phyloP scores from a whole-genome alignment of 345 rosid species.

The Hibiscus mutabilis region DNA sequence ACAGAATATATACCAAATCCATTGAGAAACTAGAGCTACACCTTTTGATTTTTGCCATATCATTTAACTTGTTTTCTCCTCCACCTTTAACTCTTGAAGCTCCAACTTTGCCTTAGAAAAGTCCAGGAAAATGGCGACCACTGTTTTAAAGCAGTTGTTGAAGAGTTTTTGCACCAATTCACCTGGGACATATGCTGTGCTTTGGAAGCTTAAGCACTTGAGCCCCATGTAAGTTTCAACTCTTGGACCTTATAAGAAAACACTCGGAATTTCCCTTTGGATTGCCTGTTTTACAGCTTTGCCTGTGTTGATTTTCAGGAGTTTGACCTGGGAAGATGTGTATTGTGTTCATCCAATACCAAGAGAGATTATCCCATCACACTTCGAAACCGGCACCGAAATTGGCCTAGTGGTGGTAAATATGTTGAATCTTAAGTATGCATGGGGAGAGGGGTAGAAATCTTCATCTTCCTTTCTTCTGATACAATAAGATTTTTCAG shows the following conservation, averaged over 20 bases:
- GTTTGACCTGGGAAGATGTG: conserved; percentile 59
- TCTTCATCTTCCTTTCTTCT: conserved; percentile 8
- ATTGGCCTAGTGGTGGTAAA: conserved; percentile 26
- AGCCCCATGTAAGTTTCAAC: conserved; percentile 36
- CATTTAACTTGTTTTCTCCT: background rate
- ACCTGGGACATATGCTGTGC: conserved; percentile 48
- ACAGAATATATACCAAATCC: no score
- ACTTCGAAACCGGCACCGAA: conserved; percentile 8
- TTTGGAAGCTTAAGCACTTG: conserved; percentile 46
- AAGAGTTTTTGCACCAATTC: conserved; percentile 36
- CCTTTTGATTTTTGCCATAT: background rate
- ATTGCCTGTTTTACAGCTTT: background rate
- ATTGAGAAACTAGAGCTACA: background rate
- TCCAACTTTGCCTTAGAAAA: background rate
- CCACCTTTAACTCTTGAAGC: background rate
- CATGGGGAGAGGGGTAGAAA: conserved; percentile 51
- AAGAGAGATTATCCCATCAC: conserved; percentile 19
- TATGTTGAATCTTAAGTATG: conserved; percentile 34
- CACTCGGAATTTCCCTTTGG: background rate
- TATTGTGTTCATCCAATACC: conserved; percentile 30
- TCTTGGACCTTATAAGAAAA: background rate
- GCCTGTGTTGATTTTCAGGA: conserved; percentile 25
- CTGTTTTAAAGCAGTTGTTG: conserved; percentile 41
- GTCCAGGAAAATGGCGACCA: conserved; percentile 1
- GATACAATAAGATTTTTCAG: background rate